These are phyloP conservation scores for Adansonia digitata DNA, from an alignment of 345 rosid species.

Conservation along the genomic window DNA sequence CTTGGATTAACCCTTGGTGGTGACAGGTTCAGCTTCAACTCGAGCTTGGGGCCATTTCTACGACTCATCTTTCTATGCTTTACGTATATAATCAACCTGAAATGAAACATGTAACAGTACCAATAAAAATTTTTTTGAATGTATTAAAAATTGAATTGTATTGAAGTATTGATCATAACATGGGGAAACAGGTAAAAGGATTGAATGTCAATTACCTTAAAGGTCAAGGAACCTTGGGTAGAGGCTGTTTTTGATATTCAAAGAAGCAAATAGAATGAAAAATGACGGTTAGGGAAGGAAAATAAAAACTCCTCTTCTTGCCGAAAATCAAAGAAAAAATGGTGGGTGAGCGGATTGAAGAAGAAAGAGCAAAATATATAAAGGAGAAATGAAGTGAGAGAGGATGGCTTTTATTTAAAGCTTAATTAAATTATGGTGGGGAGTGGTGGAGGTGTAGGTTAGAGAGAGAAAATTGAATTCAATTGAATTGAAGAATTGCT, in stretches of 20 bases:
- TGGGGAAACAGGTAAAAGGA: no score
- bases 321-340: conserved; percentile 8
- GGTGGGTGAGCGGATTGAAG: conserved; percentile 4
- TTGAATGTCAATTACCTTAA: conserved; percentile 8
- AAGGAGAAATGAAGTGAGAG: conserved; percentile 29
- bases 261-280: background rate
- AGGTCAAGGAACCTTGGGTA: conserved; percentile 19
- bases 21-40: conserved; percentile 84
- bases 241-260: no score
- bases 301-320: background rate
- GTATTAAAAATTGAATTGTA: background rate
- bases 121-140: no score
- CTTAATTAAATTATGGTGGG: conserved; percentile 58
- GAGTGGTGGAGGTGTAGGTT: conserved; percentile 46
- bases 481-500: conserved; percentile 44
- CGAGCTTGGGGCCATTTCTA: conserved; percentile 73
- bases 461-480: conserved; percentile 31
- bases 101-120: background rate
- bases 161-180: no score
- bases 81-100: background rate
- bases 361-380: conserved; percentile 30
- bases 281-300: no score
- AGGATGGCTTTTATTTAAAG: conserved; percentile 55
- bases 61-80: conserved; percentile 54
- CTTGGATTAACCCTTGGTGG: conserved; percentile 53